A percentile compares a stretch with the other conserved stretches of the same genome.
phyloP scores from a whole-genome alignment of 2,329 filamentous ascomycete genomes.

The Verticillium klebahnii region DNA sequence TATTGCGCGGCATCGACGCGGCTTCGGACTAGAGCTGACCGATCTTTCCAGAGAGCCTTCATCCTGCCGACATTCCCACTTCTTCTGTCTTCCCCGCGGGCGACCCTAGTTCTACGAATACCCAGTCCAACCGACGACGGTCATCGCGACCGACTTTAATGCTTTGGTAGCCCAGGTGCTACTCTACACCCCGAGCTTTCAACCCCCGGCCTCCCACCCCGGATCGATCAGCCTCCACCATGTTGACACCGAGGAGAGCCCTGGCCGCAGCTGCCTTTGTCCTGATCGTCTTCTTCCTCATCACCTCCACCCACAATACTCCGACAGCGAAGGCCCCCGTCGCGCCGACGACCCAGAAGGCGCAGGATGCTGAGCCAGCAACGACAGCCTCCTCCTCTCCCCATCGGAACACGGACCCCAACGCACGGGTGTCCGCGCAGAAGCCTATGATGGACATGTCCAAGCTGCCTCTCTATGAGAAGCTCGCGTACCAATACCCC shows the following conservation, averaged over 20 bases:
- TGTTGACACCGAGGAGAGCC: conserved; percentile 77
- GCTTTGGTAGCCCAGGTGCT: background rate
- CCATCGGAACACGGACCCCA: background rate
- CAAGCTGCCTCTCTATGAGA: conserved; percentile 68
- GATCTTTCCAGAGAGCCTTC: conserved; percentile 1
- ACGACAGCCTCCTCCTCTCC: conserved; percentile 1
- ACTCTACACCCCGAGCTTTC: background rate
- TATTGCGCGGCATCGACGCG: background rate
- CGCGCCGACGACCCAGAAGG: background rate
- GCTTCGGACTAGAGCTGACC: background rate
- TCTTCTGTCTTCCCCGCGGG: conserved; percentile 1
- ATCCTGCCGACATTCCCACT: background rate
- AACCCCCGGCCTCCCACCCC: background rate
- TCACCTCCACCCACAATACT: conserved; percentile 53
- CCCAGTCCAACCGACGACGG: background rate
- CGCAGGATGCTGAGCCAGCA: background rate
- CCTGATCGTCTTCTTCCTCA: conserved; percentile 64
- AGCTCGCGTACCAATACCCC: conserved; percentile 88
- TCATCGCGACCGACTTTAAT: background rate
- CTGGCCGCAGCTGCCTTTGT: conserved; percentile 66
- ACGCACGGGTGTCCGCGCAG: conserved; percentile 41
- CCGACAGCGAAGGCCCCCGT: background rate
- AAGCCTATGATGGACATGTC: conserved; percentile 66
- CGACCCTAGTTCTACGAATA: background rate
- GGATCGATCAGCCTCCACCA: conserved; percentile 32